Conservation (phyloP, 1,284 basidiomycete genomes). For the Microbotryum scabiosae region DNA sequence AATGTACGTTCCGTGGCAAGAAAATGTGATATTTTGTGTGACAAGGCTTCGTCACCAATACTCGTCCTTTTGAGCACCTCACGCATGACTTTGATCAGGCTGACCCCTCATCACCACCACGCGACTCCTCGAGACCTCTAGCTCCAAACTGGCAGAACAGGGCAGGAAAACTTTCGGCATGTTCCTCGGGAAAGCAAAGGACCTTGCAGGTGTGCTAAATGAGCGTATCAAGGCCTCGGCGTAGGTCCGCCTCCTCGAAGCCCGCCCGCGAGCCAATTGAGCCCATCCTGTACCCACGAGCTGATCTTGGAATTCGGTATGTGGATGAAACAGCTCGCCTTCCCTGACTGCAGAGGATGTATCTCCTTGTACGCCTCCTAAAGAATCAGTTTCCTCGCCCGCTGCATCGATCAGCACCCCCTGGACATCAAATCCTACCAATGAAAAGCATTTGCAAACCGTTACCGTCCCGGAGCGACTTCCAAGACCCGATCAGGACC, state of each 20-base stretch:
- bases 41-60: neutral
- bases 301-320: neutral
- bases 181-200: constrained; percentile 20
- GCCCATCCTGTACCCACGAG: no score
- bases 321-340: neutral
- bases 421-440: neutral
- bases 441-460: neutral
- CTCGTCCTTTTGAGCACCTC: neutral
- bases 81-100: no score
- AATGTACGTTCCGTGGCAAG: constrained; percentile 10
- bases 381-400: neutral
- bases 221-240: constrained; percentile 13
- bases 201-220: constrained; percentile 18
- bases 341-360: neutral
- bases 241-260: constrained; percentile 3
- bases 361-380: neutral
- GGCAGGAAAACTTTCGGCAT: constrained; percentile 22
- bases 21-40: no score
- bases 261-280: no score
- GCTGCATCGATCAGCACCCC: neutral
- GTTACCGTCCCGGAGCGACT: neutral
- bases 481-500: neutral
- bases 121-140: neutral
- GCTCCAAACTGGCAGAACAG: constrained; percentile 26
- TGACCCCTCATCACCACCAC: no score